A percentile compares a stretch with the other conserved stretches of the same genome.
Conservation (phyloP, 2,329 filamentous ascomycete genomes). For the Colletotrichum camelliae region DNA sequence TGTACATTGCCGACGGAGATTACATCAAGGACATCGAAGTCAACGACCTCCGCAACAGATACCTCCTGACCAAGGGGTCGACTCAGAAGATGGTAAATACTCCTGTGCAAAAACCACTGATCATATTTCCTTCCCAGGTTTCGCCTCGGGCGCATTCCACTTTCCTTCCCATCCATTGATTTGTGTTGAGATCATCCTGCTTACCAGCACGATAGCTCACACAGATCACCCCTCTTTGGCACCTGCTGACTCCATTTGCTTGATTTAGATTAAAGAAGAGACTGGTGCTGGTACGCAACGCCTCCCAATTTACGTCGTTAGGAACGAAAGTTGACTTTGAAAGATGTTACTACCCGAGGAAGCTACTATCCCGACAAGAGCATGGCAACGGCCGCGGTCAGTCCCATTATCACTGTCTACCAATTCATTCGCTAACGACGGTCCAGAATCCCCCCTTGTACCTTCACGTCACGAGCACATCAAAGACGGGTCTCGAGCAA, state of each 20-base stretch:
- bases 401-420: conserved; percentile 38
- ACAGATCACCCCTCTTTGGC: conserved; percentile 72
- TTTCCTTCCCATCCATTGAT: conserved; percentile 31
- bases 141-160: conserved; percentile 10
- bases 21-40: conserved; percentile 99
- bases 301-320: conserved; percentile 54
- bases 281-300: conserved; percentile 97
- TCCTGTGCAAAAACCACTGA: conserved; percentile 49
- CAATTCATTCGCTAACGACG: not conserved
- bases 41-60: conserved; percentile 96
- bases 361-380: conserved; percentile 97
- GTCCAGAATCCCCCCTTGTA: conserved; percentile 88
- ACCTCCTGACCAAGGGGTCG: conserved; percentile 94
- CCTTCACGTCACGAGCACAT: conserved; percentile 92
- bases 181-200: conserved; percentile 68
- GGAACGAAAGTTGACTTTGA: conserved; percentile 62
- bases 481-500: conserved; percentile 88
- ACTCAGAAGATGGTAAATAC: conserved; percentile 99
- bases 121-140: conserved; percentile 25
- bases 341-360: conserved; percentile 98
- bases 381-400: conserved; percentile 92
- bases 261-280: conserved; percentile 99
- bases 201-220: conserved; percentile 74
- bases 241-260: conserved; percentile 91
- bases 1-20: conserved; percentile 95